Base-by-base conservation (phyloP, 2,329 filamentous ascomycete genomes). In the Fusarium metavorans region DNA sequence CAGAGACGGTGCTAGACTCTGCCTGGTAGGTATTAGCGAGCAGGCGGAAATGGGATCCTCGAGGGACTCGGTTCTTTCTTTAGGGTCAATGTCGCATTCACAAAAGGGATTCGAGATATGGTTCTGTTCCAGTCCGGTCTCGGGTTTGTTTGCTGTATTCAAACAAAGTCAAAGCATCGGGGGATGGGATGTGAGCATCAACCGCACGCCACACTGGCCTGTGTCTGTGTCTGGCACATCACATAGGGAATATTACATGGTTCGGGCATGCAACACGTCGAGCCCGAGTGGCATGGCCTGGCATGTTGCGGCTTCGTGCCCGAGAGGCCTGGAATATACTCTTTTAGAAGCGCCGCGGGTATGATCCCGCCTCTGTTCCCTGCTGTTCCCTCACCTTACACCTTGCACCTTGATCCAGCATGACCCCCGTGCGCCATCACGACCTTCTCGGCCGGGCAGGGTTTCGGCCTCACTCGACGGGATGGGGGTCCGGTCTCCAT, bases 391-490 rank as follows among this genome's bases (percentile, higher is more conserved):
- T 67, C 57, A 73, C 59, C 48, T 64, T 71, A 50, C 57, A 69
- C 52, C 68, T 72, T 74, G 58, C 66, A 70, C 56, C 56, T 59
- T 66, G 69, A 60, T 64, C 61, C 43, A 74, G 66, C 68, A 57
- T 45, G 8, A 58, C 50, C 62, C 62, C 50, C 10, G 62, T 64
- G 37, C 48, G n/a, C 45, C 35, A 57, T 64, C 50, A 57, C 61
- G 35, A 43, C 50, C 34, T 57, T 74, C 54, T 70, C 72, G 72
- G 72, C 68, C 72, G 72, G 72, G 41, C 32, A 64, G 34, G 65
- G 68, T 62, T 68, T 74, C 72, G 72, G 69, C 68, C 66, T 75
- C 65, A 61, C 66, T 74, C 70, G 65, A 50, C 63, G 72, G 52
- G 68, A 61, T 62, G 43, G 60, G 52, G 35, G 41, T 58, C 57